Percentiles rank a stretch among this genome's conserved stretches.
Evolutionary conservation across 495 filamentous ascomycete species (phyloP).

Genomic region (Hypoxylon cercidicola): DNA sequence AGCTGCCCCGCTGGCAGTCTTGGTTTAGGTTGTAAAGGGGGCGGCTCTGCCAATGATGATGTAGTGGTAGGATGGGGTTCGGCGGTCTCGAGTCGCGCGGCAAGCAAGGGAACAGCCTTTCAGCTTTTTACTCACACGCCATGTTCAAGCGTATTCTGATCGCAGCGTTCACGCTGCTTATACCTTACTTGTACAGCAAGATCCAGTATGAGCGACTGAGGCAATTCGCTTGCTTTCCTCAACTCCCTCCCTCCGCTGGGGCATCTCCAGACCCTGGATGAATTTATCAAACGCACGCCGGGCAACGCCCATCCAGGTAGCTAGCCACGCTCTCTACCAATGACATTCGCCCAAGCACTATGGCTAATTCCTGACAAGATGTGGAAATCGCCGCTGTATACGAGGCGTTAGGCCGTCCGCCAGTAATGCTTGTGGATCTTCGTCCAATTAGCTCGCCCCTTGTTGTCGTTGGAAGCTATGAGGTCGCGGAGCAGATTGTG

Average conservation of each 20-base stretch:
- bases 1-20: too few relatives aligned
- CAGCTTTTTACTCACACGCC: too few relatives aligned
- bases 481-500: slow-evolving; percentile 56
- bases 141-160: background rate
- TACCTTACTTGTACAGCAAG: slow-evolving; percentile 8
- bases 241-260: slow-evolving; percentile 2
- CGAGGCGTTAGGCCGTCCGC: slow-evolving; percentile 40
- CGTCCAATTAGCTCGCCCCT: slow-evolving; percentile 48
- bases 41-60: too few relatives aligned
- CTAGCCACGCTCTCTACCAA: background rate
- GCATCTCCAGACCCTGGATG: slow-evolving; percentile 8
- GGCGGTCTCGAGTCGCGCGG: too few relatives aligned
- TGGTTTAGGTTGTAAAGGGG: too few relatives aligned
- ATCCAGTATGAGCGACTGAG: background rate
- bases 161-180: background rate
- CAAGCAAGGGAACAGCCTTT: too few relatives aligned
- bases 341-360: background rate
- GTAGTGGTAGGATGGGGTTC: too few relatives aligned
- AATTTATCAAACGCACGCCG: slow-evolving; percentile 1
- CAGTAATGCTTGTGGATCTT: slow-evolving; percentile 48
- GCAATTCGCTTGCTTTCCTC: background rate
- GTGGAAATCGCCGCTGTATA: slow-evolving; percentile 34
- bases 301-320: slow-evolving; percentile 6
- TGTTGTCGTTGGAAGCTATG: slow-evolving; percentile 55
- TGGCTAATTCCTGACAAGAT: slow-evolving; percentile 26